Evolutionary conservation across 139 green algal genomes (phyloP).

Genomic region (Edaphochlamys debaryana): DNA sequence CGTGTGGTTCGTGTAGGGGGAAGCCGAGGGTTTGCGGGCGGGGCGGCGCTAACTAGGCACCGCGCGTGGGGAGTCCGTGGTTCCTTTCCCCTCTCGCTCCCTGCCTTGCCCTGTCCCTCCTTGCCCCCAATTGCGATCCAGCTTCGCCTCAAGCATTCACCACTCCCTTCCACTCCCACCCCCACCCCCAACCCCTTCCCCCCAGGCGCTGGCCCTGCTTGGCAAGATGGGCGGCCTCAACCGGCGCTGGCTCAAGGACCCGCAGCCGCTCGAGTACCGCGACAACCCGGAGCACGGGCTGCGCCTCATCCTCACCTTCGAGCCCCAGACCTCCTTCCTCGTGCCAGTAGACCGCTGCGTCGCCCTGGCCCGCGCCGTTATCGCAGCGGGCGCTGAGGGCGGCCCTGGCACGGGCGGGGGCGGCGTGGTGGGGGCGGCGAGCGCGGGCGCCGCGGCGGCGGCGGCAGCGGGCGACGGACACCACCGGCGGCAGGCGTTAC

Average conservation of each 20-base stretch:
- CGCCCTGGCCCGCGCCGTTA: conserved; percentile 41
- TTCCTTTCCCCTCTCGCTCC: too few relatives aligned
- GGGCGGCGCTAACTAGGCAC: too few relatives aligned
- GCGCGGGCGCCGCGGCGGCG: neutral
- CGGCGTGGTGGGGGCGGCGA: neutral
- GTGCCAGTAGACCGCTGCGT: conserved; percentile 91
- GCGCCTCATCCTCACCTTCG: conserved; percentile 95
- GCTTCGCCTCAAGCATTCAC: too few relatives aligned
- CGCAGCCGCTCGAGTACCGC: conserved; percentile 81
- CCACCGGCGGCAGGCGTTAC: conserved; percentile 73
- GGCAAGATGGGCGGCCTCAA: conserved; percentile 97
- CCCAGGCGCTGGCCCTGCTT: conserved; percentile 70
- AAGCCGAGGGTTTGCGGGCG: neutral
- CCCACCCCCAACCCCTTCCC: too few relatives aligned
- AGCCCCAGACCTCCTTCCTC: conserved; percentile 89
- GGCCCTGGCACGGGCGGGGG: neutral
- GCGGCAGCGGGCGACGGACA: conserved; percentile 39
- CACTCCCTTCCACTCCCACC: too few relatives aligned
- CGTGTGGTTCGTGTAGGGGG: too few relatives aligned
- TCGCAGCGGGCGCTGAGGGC: conserved; percentile 19
- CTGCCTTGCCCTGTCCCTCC: too few relatives aligned
- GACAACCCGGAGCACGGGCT: conserved; percentile 96
- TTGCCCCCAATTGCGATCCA: too few relatives aligned
- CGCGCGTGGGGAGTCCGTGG: too few relatives aligned
- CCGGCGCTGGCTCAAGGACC: conserved; percentile 84